Conservation (phyloP, 2,329 filamentous ascomycete genomes). For the Pseudocercospora pini-densiflorae region DNA sequence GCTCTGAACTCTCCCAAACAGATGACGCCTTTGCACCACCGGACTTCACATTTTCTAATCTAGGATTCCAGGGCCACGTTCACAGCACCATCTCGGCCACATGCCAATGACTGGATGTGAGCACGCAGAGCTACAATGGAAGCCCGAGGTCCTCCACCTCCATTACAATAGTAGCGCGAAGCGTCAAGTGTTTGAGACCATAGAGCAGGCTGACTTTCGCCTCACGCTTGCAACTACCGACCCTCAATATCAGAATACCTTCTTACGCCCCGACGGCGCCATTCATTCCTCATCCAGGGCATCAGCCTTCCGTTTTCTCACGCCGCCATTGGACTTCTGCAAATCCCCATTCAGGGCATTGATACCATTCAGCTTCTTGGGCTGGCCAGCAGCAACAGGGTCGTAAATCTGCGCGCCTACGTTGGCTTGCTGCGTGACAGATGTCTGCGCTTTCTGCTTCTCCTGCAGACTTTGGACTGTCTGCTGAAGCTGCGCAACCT, state of each 20-base stretch:
- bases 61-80: background rate
- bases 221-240: background rate
- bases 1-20: constrained; percentile 6
- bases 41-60: background rate
- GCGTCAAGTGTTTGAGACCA: no score
- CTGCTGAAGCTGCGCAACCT: background rate
- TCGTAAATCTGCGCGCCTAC: constrained; percentile 20
- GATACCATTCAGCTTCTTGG: constrained; percentile 13
- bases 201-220: background rate
- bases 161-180: background rate
- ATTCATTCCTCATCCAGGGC: constrained; percentile 26
- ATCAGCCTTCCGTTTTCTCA: constrained; percentile 34
- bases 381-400: constrained; percentile 1
- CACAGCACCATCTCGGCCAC: background rate
- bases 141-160: background rate
- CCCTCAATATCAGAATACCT: background rate
- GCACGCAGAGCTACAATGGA: background rate
- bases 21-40: constrained; percentile 3
- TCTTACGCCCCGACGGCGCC: background rate
- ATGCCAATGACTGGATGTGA: background rate
- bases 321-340: constrained; percentile 9
- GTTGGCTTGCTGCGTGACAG: constrained; percentile 13
- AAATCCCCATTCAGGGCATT: constrained; percentile 12
- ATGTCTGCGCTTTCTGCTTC: background rate
- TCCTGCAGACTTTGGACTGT: background rate